Base-by-base conservation (phyloP, 2,329 filamentous ascomycete genomes). In the Knufia fluminis region DNA sequence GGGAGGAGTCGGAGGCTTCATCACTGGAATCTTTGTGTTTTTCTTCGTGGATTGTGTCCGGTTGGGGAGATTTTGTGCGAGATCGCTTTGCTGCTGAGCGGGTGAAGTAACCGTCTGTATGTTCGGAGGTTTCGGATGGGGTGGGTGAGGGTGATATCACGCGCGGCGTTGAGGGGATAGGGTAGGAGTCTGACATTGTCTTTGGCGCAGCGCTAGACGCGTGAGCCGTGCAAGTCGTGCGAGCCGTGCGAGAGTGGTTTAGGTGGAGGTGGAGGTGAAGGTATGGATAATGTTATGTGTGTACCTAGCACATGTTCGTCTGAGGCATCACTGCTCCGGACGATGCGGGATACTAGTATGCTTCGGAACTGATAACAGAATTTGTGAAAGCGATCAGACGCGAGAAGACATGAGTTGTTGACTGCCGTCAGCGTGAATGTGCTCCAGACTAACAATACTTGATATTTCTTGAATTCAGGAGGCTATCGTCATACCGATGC, bases 121-220 rank as follows among this genome's bases (percentile, higher is more conserved):
- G 61, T 36, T 74, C 70, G 54, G 73, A 73, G 26, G 64, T 65
- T 50, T 83, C 80, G 19, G 80, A 82, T 1, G 80, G 80, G 1
- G 85, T 83, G 35, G 90, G 89, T 49, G 88, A 92, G 35, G 90
- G 89, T 10, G 88, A 94, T 59, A 92, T 94, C 59, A 96, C 86
- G 62, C 88, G 83, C 61, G 89, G 89, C 50, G 85, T 92, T 50
- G 78, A 77, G 50, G 90, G 89, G 51, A 92, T 73, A 58, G 73
- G 71, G 55, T 77, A 71, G 60, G 71, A 70, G 42, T 64, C 62
- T 19, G 71, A 69, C 64, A 77, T 76, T 39, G 66, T 35, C 19
- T 10, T 12, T 28, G 40, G 20, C 26, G 12, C 26, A 6, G 26
- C n/a, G n/a, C n/a, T n/a, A n/a, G n/a, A n/a, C n/a, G n/a, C n/a